Conservation (phyloP, 371 early-diverging fungal genomes). For the Encephalitozoon intestinalis region DNA sequence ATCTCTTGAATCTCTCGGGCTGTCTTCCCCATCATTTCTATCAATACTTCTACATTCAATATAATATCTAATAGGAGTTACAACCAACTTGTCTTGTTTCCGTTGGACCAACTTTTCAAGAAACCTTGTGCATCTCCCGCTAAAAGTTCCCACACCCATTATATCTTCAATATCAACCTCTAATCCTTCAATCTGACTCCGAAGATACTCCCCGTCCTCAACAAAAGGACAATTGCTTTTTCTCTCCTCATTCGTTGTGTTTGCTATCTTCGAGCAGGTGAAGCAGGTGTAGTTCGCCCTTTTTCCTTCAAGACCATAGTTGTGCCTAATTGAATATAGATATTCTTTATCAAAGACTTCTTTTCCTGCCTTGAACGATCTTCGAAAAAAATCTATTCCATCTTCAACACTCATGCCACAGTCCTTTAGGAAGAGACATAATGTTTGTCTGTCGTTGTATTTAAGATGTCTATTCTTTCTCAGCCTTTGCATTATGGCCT, state of each 20-base stretch:
- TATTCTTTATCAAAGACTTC: conserved; percentile 81
- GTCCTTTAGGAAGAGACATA: conserved; percentile 59
- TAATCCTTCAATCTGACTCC: background rate
- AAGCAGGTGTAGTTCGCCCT: conserved; percentile 78
- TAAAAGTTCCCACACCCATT: background rate
- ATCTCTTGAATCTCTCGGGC: background rate
- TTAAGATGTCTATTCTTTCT: conserved; percentile 53
- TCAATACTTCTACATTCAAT: background rate
- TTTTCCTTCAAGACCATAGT: conserved; percentile 91
- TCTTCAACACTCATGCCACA: conserved; percentile 53
- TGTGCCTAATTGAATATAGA: conserved; percentile 86
- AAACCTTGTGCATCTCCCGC: conserved; percentile 14
- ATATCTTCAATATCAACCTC: conserved; percentile 33
- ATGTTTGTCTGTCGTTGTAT: conserved; percentile 56
- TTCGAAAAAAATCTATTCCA: conserved; percentile 47
- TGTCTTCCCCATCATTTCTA: background rate
- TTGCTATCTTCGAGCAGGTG: conserved; percentile 79
- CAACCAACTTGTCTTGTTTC: background rate
- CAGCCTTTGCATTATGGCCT: conserved; percentile 37
- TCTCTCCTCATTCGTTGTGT: conserved; percentile 60
- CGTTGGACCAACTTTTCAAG: background rate
- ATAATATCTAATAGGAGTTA: conserved; percentile 30
- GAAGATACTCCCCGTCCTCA: conserved; percentile 26
- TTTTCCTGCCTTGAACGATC: conserved; percentile 65
- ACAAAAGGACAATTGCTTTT: conserved; percentile 43